Conservation (phyloP, 169 alveolate species). For the Eimeria acervulina region DNA sequence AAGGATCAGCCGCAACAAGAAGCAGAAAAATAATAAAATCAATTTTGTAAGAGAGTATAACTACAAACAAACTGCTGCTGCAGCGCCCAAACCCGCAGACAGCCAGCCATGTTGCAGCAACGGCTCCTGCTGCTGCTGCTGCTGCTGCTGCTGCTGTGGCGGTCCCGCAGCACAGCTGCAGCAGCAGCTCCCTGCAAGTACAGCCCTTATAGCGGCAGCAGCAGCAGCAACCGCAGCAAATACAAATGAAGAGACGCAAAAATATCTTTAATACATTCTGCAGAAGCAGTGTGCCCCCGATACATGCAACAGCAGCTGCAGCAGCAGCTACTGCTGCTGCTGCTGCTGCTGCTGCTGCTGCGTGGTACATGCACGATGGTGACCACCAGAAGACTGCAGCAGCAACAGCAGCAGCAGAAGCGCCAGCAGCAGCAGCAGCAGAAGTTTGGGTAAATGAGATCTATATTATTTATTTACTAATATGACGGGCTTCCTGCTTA, state of each 20-base stretch:
- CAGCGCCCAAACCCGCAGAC: not conserved
- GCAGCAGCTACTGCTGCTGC: constrained; percentile 13
- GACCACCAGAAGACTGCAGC: not conserved
- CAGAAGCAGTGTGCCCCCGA: too few relatives aligned
- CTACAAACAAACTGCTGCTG: not conserved
- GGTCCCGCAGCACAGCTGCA: constrained; percentile 16
- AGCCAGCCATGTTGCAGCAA: not conserved
- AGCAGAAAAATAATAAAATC: not conserved
- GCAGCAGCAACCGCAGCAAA: constrained; percentile 9
- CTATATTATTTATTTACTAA: not conserved
- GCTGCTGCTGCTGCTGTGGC: constrained; percentile 3
- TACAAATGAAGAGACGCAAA: not conserved
- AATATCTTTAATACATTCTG: too few relatives aligned
- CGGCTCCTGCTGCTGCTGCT: not conserved
- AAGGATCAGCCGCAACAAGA: not conserved
- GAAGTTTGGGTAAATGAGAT: not conserved
- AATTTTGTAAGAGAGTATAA: not conserved
- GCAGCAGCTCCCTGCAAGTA: not conserved
- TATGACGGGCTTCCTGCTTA: not conserved
- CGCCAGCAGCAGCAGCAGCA: not conserved
- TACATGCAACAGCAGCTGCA: not conserved
- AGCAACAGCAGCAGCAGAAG: constrained; percentile 19
- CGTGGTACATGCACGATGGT: not conserved
- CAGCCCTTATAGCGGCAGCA: not conserved
- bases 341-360: not conserved